A percentile compares a stretch with the other conserved stretches of the same genome.
Evolutionary conservation across 225 moss, liverwort and hornwort genomes (phyloP).

Genomic region (Thuidium tamariscinum): DNA sequence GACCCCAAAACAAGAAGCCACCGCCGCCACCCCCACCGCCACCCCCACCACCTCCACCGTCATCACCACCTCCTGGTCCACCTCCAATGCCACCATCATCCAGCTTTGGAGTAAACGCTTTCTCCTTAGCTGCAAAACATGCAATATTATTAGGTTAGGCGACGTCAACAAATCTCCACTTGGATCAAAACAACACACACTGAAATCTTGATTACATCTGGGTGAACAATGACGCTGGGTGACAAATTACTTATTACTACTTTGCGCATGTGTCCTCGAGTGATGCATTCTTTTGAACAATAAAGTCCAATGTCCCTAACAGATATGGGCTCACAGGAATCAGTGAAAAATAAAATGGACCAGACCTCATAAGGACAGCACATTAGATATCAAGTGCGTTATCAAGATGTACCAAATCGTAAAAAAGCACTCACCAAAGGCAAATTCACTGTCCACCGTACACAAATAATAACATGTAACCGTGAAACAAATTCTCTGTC

Average conservation of each 20-base stretch:
- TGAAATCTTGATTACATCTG: not conserved
- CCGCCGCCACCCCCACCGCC: conserved; percentile 46
- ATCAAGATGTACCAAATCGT: not conserved
- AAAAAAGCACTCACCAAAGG: not conserved
- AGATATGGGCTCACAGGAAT: not conserved
- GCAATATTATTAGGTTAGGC: not conserved
- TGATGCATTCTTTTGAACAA: not conserved
- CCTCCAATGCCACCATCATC: conserved; percentile 46
- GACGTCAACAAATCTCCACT: not conserved
- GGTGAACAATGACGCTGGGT: not conserved
- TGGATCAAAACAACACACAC: not conserved
- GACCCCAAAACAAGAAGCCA: conserved; percentile 44
- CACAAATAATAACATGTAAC: not conserved
- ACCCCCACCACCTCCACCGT: conserved; percentile 35
- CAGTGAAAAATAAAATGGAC: not conserved
- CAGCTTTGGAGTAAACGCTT: conserved; percentile 32
- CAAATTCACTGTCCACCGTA: not conserved
- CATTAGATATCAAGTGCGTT: not conserved
- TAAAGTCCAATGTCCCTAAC: not conserved
- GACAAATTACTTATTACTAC: too few species aligned
- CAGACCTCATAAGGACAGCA: too few species aligned
- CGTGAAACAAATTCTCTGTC: not conserved
- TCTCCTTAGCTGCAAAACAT: conserved; percentile 33
- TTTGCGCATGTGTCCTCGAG: not conserved
- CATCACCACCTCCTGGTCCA: conserved; percentile 27